Evolutionary conservation across 1,284 basidiomycete species (phyloP), one percentile per base, ranked within the genome.

Genomic region (Ustilago tritici): DNA sequence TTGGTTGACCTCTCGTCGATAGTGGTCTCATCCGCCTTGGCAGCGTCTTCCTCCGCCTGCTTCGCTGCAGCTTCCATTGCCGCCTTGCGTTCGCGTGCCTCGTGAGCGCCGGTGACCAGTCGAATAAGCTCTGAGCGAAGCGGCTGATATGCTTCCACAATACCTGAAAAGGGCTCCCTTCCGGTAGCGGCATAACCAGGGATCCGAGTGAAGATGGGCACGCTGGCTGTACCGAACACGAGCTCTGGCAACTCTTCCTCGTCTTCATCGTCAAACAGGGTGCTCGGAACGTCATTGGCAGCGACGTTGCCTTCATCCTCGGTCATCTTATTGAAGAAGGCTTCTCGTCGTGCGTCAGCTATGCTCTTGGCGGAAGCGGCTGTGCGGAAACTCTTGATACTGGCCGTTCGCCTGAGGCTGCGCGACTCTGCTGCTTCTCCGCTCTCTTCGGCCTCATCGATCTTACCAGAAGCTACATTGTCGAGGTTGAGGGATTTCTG

Each of bases 201-300:
- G 4, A 67, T 62, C 8, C 77, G 69, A 12, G 74, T 53, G 36
- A 75, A 83, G 47, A 83, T 70, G n/a, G 82, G 82, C n/a, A 82
- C 81, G n/a, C 70, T 76, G 17, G 82, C 81, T 1, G 82, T 83
- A 35, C 82, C 82, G 67, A 83, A 81, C 36, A 83, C 75, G 43
- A 83, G 75, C 69, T 83, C 82, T 1, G 82, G 81, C 15, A 83
- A 67, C 67, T 82, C 81, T 47, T 82, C 82, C 62, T 81, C 81
- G 35, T 82, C 81, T 15, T 75, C 79, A 31, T 79, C 80, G 14
- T 78, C 76, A n/a, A 68, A n/a, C 38, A 53, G 56, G n/a, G 69
- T 65, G 31, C 54, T 35, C 14, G 38, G 59, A 7, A 64, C 6
- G 34, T 69, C 56, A 38, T 66, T 52, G 15, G 58, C 17, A 10